A percentile compares a stretch with the other conserved stretches of the same genome.
These are phyloP conservation scores for Cutaneotrichosporon sp. DNA, from an alignment of 1,284 basidiomycete genomes.

Conservation along the genomic window DNA sequence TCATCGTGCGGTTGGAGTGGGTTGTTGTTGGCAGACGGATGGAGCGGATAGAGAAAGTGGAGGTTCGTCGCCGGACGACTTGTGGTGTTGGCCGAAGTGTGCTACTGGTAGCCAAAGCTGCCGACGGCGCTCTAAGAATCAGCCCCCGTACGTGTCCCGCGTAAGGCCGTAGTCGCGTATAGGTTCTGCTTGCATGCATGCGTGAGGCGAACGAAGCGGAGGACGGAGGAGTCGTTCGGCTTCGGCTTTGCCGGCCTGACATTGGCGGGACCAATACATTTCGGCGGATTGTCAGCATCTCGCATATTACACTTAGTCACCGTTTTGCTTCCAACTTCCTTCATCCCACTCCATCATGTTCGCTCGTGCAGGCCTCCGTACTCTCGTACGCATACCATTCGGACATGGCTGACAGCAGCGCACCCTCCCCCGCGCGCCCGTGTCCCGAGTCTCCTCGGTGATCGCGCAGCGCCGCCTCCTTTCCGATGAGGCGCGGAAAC, in stretches of 20 bases:
- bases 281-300: constrained; percentile 1
- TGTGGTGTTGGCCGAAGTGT: not conserved
- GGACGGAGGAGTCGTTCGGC: not conserved
- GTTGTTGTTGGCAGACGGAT: not conserved
- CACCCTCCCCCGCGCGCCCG: constrained; percentile 39
- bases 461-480: constrained; percentile 46
- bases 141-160: too few relatives aligned
- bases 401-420: constrained; percentile 29
- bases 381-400: constrained; percentile 42
- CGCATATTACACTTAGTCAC: too few relatives aligned
- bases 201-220: not conserved
- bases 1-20: not conserved
- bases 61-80: not conserved
- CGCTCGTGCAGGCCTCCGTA: constrained; percentile 41
- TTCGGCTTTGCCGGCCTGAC: too few relatives aligned
- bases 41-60: constrained; percentile 1
- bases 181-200: not conserved
- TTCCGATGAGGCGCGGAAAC: constrained; percentile 49
- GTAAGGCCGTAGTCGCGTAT: too few relatives aligned
- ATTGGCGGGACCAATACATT: constrained; percentile 11
- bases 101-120: too few relatives aligned
- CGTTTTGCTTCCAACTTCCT: not conserved
- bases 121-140: too few relatives aligned
- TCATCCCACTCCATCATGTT: constrained; percentile 30
- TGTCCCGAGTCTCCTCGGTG: constrained; percentile 28